Percentiles rank a stretch among this genome's conserved stretches.
These are phyloP conservation scores for Corymbia maculata DNA, from an alignment of 345 rosid genomes.

Conservation along the genomic window DNA sequence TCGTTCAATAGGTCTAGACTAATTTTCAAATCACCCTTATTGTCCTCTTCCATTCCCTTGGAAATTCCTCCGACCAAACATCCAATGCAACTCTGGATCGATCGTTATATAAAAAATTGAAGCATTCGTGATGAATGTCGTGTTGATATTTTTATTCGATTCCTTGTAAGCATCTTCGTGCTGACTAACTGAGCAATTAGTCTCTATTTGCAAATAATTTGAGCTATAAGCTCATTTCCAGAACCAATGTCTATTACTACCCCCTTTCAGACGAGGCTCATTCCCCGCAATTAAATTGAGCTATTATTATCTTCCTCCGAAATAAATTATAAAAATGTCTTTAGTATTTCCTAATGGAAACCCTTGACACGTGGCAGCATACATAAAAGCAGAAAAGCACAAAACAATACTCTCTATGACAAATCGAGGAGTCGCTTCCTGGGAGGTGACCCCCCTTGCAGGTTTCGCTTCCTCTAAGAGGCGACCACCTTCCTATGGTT, in stretches of 20 bases:
- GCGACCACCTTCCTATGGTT: not conserved
- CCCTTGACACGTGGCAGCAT: not conserved
- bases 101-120: not conserved
- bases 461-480: not conserved
- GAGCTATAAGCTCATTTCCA: not conserved
- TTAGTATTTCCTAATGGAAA: not conserved
- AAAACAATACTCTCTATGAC: not conserved
- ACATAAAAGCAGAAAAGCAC: not conserved
- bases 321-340: not conserved
- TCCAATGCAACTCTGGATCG: rapidly evolving
- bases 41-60: rapidly evolving
- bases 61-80: not conserved
- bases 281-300: not conserved
- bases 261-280: not conserved
- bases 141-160: not conserved
- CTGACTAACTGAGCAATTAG: rapidly evolving
- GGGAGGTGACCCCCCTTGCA: not conserved
- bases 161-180: not conserved
- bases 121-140: rapidly evolving
- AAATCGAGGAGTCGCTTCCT: not conserved
- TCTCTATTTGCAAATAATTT: not conserved
- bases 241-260: not conserved
- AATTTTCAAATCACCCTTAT: not conserved
- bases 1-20: rapidly evolving
- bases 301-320: not conserved